These are phyloP conservation scores for Delphinella strobiligena DNA, from an alignment of 2,329 filamentous ascomycete genomes.

Conservation along the genomic window DNA sequence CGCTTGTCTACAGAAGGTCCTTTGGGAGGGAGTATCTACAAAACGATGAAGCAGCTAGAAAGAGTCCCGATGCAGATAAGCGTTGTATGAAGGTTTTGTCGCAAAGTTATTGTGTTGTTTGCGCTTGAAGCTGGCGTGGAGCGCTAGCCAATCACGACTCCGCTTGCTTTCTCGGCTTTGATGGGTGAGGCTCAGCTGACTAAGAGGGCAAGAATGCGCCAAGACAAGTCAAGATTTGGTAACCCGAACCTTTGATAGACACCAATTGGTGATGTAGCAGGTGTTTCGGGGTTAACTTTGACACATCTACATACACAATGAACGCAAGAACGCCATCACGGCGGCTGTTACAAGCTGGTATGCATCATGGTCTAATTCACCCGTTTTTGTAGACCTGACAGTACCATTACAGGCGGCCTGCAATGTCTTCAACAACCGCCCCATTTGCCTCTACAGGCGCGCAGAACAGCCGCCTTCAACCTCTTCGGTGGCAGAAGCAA, in stretches of 20 bases:
- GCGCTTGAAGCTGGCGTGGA: too few relatives aligned
- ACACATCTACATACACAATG: constrained; percentile 34
- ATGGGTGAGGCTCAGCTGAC: not conserved
- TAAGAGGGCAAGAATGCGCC: not conserved
- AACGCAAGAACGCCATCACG: constrained; percentile 52
- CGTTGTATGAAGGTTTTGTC: too few relatives aligned
- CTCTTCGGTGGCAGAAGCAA: constrained; percentile 13
- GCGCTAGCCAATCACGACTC: too few relatives aligned
- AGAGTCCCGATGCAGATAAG: too few relatives aligned
- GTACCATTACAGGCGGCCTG: constrained; percentile 3
- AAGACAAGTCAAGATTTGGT: too few relatives aligned
- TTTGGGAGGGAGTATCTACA: too few relatives aligned
- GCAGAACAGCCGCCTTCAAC: constrained; percentile 12
- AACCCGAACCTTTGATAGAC: not conserved
- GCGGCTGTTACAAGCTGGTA: constrained; percentile 51
- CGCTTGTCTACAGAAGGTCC: too few relatives aligned
- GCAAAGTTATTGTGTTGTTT: too few relatives aligned
- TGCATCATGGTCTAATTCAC: constrained; percentile 12
- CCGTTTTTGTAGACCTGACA: constrained; percentile 3
- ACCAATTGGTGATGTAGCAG: not conserved
- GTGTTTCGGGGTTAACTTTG: not conserved
- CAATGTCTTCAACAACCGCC: constrained; percentile 10
- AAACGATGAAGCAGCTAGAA: too few relatives aligned
- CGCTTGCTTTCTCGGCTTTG: too few relatives aligned
- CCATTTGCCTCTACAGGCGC: constrained; percentile 8